A percentile compares a stretch with the other conserved stretches of the same genome.
These are phyloP conservation scores for Alternaria sp. DNA, from an alignment of 2,329 filamentous ascomycete species.

Conservation along the genomic window DNA sequence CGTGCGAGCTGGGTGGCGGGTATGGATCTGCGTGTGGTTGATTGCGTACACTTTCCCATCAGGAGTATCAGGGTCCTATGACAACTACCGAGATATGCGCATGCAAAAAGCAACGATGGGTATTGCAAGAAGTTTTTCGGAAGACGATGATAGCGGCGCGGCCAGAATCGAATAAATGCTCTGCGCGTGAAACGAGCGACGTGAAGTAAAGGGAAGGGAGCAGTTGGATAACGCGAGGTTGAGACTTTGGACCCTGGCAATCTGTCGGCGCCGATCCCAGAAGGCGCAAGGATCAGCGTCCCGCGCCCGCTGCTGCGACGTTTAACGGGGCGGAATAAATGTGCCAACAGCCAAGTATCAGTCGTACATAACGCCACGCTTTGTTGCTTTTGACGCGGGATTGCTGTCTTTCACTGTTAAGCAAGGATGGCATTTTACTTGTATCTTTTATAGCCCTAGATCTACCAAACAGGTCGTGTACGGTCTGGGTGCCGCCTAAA, in stretches of 20 bases:
- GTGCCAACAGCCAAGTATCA: slow-evolving; percentile 20
- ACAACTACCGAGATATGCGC: slow-evolving; percentile 30
- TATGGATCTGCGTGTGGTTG: slow-evolving; percentile 22
- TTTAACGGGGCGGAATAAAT: slow-evolving; percentile 10
- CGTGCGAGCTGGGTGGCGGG: slow-evolving; percentile 12
- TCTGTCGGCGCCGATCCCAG: slow-evolving; percentile 23
- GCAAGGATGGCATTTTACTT: neutral
- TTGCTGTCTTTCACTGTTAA: neutral
- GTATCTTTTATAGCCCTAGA: neutral
- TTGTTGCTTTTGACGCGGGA: neutral
- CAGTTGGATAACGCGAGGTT: slow-evolving; percentile 13
- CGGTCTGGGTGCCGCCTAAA: neutral
- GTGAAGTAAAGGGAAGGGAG: slow-evolving; percentile 31
- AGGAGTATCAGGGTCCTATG: slow-evolving; percentile 31
- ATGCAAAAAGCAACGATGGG: slow-evolving; percentile 37
- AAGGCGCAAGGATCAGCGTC: slow-evolving; percentile 22
- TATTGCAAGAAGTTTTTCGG: slow-evolving; percentile 11
- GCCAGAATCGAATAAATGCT: slow-evolving; percentile 13
- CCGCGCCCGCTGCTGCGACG: slow-evolving; percentile 23
- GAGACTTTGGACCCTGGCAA: slow-evolving; percentile 20
- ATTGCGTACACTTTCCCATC: slow-evolving; percentile 56
- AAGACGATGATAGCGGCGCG: slow-evolving; percentile 17
- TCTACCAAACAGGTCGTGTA: neutral
- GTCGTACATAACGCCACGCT: slow-evolving; percentile 9
- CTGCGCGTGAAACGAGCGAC: slow-evolving; percentile 38